Base-by-base conservation (phyloP, 23 red algal genomes). In the Gracilaria domingensis region DNA sequence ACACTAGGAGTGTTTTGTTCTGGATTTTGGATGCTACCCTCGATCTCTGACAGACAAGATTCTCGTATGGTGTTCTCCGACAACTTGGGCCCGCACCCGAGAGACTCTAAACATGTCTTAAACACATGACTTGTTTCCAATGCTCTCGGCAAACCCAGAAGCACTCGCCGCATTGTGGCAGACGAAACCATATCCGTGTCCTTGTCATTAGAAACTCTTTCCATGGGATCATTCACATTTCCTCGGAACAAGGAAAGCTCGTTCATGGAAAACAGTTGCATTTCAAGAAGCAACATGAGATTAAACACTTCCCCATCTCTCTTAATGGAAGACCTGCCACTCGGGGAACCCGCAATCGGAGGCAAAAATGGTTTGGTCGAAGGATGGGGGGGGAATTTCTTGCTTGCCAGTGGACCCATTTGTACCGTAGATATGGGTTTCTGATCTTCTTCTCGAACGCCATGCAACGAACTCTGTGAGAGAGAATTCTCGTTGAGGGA, bases 71-170 rank as follows among this genome's bases (percentile, higher is more conserved):
- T 51, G 34, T 7, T 50, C 23, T 77, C 72, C 14, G 72, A 8
- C 28, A 51, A 18, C 40, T 45, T 50, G 8, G 38, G 38, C 1
- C 40, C 45, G 45, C 72, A 77, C 16, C 72, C 45, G 25, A 90
- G 44, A 54, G 71, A 70, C 48, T 60, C 87, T 16, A 75, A 51
- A 23, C 74, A 90, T 23, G 65, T 79, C 25, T 47, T 54, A 36
- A 90, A 90, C 28, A 57, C 61, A 16, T 38, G 51, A 75, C 87
- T 90, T 17, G 76, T 90, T 44, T 90, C 75, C 53, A 90, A 56
- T 0, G 71, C 36, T 40, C 87, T 72, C 13, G 87, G 73, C 33
- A 90, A 58, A 18, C 87, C 87, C 30, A 80, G 75, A 7, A 90
- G 53, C 33, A 90, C 73, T 9, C 87, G 75, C 12, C 87, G 71